Conservation (phyloP, 306 rosid genomes). For the Gleditsia sinensis region DNA sequence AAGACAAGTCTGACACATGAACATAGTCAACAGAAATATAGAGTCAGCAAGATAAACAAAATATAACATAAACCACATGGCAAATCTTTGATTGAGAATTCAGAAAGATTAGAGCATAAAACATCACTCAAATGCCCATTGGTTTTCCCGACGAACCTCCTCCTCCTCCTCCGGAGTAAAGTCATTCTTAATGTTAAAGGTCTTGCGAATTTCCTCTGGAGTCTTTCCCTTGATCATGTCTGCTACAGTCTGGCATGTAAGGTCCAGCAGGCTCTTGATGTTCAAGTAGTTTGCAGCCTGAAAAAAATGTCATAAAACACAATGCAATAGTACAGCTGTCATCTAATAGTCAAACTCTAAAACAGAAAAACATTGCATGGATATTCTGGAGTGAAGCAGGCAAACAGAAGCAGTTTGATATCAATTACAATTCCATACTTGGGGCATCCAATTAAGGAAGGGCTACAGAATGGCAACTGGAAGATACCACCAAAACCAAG, state of each 20-base stretch:
- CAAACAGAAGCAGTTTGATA: background rate
- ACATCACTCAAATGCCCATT: conserved; percentile 80
- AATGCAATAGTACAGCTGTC: background rate
- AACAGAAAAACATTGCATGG: background rate
- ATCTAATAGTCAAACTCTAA: background rate
- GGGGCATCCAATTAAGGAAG: background rate
- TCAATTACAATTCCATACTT: background rate
- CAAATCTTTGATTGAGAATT: conserved; percentile 6
- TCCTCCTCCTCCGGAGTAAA: conserved; percentile 82
- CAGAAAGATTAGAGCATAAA: background rate
- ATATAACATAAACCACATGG: conserved; percentile 34
- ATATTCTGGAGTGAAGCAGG: background rate
- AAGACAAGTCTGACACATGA: conserved; percentile 17
- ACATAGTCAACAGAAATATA: conserved; percentile 32
- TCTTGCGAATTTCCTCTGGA: conserved; percentile 76
- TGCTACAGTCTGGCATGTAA: conserved; percentile 78
- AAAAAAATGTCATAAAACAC: conserved; percentile 1
- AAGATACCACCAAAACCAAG: background rate
- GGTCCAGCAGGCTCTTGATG: conserved; percentile 74
- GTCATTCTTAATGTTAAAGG: conserved; percentile 77
- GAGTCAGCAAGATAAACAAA: conserved; percentile 25
- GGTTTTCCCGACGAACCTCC: conserved; percentile 80
- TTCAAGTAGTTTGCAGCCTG: conserved; percentile 89
- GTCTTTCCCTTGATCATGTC: conserved; percentile 88
- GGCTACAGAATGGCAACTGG: too few relatives aligned